Base-by-base conservation (phyloP, 139 green algal genomes). In the Chlamydomonas incerta region DNA sequence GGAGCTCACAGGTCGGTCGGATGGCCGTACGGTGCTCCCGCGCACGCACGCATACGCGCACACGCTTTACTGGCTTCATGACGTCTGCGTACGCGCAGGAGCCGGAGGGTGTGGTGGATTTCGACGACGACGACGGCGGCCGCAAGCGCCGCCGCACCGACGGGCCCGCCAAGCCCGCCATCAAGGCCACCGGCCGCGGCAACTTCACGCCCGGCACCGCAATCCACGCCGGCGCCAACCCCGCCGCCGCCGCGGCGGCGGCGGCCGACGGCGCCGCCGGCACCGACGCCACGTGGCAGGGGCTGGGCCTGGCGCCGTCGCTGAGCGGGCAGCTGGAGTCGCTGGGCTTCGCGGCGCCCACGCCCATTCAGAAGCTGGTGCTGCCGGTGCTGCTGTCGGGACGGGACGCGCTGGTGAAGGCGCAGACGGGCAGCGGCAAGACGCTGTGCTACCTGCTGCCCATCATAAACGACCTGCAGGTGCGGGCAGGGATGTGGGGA, bases 401-500 rank as follows among this genome's bases (percentile, higher is more conserved):
- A 62, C 90, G 77, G 41, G 80, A 83, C 67, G 57, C 58, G 24
- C 77, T 83, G 57, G 60, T 96, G 55, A 90, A 93, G 24, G 94
- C 96, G 1, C 92, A 94, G 46, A 97, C 95, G 17, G 96, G 96
- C 20, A 95, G 90, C 15, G 97, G 97, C 50, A 99, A 99, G 90
- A 99, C 97, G 4, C 90, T 99, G 70, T 90, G 93, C 23, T 99
- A 98, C 88, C 90, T 99, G 68, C 92, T 94, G 35, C 96, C 97
- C 35, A 95, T 99, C 10, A 88, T 99, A 34, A 75, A 98, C 37
- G 71, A 90, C 28, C 87, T 99, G 76, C 90, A 94, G 88, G 90
- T 90, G 71, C 21, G 37, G 15, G n/a, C n/a, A n/a, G n/a, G n/a
- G n/a, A n/a, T n/a, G n/a, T n/a, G n/a, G n/a, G n/a, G n/a, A n/a